A percentile compares a stretch with the other conserved stretches of the same genome.
These are phyloP conservation scores for Boeremia exigua DNA, from an alignment of 2,329 filamentous ascomycete species.

Conservation along the genomic window DNA sequence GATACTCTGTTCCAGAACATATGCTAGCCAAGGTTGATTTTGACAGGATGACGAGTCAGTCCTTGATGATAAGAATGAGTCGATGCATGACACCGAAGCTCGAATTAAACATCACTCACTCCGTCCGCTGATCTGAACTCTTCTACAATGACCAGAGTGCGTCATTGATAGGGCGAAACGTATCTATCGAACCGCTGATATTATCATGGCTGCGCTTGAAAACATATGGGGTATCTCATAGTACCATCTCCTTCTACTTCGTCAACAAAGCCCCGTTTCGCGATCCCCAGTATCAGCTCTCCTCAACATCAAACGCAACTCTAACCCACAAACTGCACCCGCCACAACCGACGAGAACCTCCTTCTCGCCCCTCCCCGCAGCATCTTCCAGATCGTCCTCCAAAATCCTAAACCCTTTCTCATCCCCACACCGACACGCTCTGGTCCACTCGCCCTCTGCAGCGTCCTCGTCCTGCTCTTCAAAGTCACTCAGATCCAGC, in stretches of 20 bases:
- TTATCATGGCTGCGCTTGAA: too few relatives aligned
- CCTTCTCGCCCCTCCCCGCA: conserved; percentile 59
- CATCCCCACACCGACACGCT: conserved; percentile 65
- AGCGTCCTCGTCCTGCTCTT: conserved; percentile 7
- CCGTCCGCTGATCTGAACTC: too few relatives aligned
- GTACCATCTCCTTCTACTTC: not conserved
- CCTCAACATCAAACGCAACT: conserved; percentile 63
- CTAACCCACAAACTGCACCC: conserved; percentile 70
- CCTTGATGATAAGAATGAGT: too few relatives aligned
- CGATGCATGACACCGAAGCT: too few relatives aligned
- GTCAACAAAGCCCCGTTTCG: not conserved
- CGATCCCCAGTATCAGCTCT: conserved; percentile 25
- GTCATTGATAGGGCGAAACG: too few relatives aligned
- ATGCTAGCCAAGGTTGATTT: too few relatives aligned
- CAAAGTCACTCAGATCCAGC: conserved; percentile 63
- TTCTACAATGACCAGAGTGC: too few relatives aligned
- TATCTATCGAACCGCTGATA: too few relatives aligned
- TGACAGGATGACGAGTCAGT: too few relatives aligned
- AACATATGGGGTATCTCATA: too few relatives aligned
- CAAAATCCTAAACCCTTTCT: conserved; percentile 60
- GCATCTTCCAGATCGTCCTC: conserved; percentile 62
- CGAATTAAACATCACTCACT: too few relatives aligned
- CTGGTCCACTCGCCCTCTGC: conserved; percentile 55
- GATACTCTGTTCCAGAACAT: too few relatives aligned
- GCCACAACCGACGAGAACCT: conserved; percentile 65